These are phyloP conservation scores for Phaeosphaeria sp. DNA, from an alignment of 2,329 filamentous ascomycete genomes.

Conservation along the genomic window DNA sequence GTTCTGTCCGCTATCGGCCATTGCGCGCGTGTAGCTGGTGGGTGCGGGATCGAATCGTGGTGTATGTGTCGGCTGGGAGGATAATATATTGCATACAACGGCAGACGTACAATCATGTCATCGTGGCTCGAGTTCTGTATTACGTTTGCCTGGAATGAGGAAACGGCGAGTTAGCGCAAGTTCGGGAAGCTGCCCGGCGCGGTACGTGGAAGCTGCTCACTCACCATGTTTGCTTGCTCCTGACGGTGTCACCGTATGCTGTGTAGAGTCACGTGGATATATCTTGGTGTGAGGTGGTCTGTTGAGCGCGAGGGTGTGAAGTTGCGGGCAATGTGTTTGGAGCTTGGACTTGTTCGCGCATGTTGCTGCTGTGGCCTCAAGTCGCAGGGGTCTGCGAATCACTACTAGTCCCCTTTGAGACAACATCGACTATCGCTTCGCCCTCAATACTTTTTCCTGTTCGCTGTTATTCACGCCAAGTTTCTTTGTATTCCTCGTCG, in stretches of 20 bases:
- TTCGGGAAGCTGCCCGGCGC: slow-evolving; percentile 27
- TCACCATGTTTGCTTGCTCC: slow-evolving; percentile 30
- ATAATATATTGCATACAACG: slow-evolving; percentile 3
- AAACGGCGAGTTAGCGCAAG: slow-evolving; percentile 38
- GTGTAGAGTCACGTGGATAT: not conserved
- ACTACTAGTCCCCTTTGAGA: not conserved
- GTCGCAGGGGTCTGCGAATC: slow-evolving; percentile 39
- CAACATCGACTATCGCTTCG: too few relatives aligned
- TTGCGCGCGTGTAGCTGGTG: slow-evolving; percentile 11
- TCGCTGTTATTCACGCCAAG: too few relatives aligned
- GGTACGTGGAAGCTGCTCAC: slow-evolving; percentile 15
- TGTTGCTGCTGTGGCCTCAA: slow-evolving; percentile 43
- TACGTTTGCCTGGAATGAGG: slow-evolving; percentile 68
- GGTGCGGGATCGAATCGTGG: not conserved
- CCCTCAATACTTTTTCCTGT: too few relatives aligned
- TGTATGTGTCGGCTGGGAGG: not conserved
- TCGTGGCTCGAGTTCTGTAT: slow-evolving; percentile 90
- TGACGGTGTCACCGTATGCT: not conserved
- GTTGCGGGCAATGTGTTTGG: slow-evolving; percentile 24
- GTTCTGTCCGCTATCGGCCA: slow-evolving; percentile 15
- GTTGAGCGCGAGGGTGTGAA: slow-evolving; percentile 11
- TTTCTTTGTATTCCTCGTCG: too few relatives aligned
- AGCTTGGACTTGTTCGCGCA: slow-evolving; percentile 22
- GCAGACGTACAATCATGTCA: slow-evolving; percentile 94
- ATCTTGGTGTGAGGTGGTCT: not conserved